Evolutionary conservation across 2,329 filamentous ascomycete species (phyloP).

Genomic region (Metarhizium guizhouense): DNA sequence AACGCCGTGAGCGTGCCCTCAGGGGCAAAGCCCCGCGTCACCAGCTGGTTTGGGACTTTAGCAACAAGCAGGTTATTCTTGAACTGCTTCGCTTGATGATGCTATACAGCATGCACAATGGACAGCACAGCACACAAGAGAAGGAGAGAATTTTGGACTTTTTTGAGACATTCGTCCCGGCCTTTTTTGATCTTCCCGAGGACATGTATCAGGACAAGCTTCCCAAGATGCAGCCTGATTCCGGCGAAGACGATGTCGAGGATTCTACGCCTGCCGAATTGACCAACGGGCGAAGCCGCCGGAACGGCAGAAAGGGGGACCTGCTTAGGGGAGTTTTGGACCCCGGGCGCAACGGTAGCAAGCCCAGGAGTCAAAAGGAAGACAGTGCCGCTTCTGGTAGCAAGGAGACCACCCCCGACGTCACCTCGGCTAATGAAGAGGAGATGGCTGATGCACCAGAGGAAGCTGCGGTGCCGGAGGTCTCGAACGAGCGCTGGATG

Average conservation of each 20-base stretch:
- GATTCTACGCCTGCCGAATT: slow-evolving; percentile 63
- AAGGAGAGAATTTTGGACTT: slow-evolving; percentile 68
- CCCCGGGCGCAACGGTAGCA: slow-evolving; percentile 61
- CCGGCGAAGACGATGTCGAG: slow-evolving; percentile 70
- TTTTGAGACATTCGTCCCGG: slow-evolving; percentile 65
- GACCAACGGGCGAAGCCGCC: slow-evolving; percentile 57
- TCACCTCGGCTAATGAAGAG: slow-evolving; percentile 67
- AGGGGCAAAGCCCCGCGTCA: slow-evolving; percentile 53
- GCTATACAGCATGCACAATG: slow-evolving; percentile 57
- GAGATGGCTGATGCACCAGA: slow-evolving; percentile 57
- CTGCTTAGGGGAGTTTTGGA: slow-evolving; percentile 83
- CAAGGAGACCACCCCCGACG: slow-evolving; percentile 83
- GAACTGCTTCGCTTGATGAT: slow-evolving; percentile 55
- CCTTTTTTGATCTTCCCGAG: slow-evolving; percentile 68
- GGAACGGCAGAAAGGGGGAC: slow-evolving; percentile 68
- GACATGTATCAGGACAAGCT: slow-evolving; percentile 60
- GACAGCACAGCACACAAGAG: slow-evolving; percentile 62
- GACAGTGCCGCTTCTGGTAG: slow-evolving; percentile 70
- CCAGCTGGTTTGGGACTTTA: slow-evolving; percentile 70
- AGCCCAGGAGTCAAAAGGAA: slow-evolving; percentile 64
- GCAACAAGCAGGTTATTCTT: slow-evolving; percentile 58
- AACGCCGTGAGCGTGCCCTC: slow-evolving; percentile 61
- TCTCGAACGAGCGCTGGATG: slow-evolving; percentile 56
- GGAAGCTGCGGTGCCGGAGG: slow-evolving; percentile 50
- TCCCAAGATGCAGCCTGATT: slow-evolving; percentile 59